These are phyloP conservation scores for Gnomoniopsis smithogilvyi DNA, from an alignment of 2,329 filamentous ascomycete species.

Conservation along the genomic window DNA sequence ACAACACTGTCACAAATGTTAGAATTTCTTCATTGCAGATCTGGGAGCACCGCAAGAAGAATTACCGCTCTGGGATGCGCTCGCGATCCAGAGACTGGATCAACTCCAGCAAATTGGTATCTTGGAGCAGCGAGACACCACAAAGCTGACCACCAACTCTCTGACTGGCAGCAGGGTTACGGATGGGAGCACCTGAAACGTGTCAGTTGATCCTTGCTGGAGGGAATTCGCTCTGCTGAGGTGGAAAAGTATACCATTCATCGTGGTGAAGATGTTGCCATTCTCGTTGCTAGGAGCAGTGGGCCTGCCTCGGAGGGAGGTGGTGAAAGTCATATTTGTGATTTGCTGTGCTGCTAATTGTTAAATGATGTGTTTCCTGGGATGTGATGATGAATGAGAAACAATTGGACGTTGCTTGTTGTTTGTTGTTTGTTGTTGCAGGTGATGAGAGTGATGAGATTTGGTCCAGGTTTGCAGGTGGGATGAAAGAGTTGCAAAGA, in stretches of 20 bases:
- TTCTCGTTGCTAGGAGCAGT: not conserved
- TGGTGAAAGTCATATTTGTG: not conserved
- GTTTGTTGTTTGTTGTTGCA: not conserved
- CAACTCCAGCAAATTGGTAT: conserved; percentile 7
- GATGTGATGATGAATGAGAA: not conserved
- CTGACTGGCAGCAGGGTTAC: conserved; percentile 5
- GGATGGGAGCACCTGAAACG: not conserved
- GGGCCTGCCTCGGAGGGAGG: not conserved
- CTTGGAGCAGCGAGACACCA: conserved; percentile 1
- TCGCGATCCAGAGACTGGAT: conserved; percentile 6
- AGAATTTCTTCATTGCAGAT: not conserved
- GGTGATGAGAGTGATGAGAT: too few species aligned
- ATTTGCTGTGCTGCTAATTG: not conserved
- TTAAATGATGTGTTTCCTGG: not conserved
- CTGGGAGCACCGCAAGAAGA: not conserved
- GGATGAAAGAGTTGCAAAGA: too few species aligned
- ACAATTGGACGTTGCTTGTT: not conserved
- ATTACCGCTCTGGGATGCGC: conserved; percentile 4
- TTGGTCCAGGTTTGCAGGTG: too few species aligned
- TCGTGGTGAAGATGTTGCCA: not conserved
- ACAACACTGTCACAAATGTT: conserved; percentile 30
- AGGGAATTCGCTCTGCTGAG: not conserved
- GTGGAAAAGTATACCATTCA: not conserved
- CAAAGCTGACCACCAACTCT: conserved; percentile 4
- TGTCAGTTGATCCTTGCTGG: not conserved